Conservation (phyloP, 371 early-diverging fungal species). For the Apophysomyces trapeziformis region DNA sequence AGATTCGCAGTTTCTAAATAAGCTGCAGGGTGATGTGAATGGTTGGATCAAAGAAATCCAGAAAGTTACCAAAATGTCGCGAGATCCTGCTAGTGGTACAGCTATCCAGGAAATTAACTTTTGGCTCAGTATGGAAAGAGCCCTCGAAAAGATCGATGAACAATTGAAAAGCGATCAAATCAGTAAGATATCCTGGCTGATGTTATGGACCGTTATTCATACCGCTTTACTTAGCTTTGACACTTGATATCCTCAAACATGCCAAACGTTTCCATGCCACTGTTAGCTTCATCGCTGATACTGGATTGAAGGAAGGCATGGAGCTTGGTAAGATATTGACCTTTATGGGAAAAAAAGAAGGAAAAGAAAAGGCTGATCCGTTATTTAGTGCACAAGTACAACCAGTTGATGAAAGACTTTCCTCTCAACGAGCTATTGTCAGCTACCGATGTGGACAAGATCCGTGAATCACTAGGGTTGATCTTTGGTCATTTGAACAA, state of each 20-base stretch:
- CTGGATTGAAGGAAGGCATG: slow-evolving; percentile 93
- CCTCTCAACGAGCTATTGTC: slow-evolving; percentile 95
- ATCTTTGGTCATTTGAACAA: slow-evolving; percentile 96
- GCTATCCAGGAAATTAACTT: slow-evolving; percentile 98
- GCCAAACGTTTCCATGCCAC: slow-evolving; percentile 99
- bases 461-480: slow-evolving; percentile 76
- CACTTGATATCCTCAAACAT: slow-evolving; percentile 92
- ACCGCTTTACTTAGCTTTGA: slow-evolving; percentile 60
- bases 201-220: background rate
- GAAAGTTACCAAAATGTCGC: slow-evolving; percentile 93
- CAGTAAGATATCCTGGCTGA: slow-evolving; percentile 42
- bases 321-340: slow-evolving; percentile 64
- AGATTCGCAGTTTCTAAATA: slow-evolving; percentile 91
- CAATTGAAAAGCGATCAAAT: slow-evolving; percentile 94
- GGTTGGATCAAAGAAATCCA: slow-evolving; percentile 99
- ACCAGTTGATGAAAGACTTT: slow-evolving; percentile 98
- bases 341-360: background rate
- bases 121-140: slow-evolving; percentile 97
- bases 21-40: slow-evolving; percentile 94
- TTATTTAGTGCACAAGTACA: slow-evolving; percentile 85
- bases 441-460: slow-evolving; percentile 89
- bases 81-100: slow-evolving; percentile 92
- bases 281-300: slow-evolving; percentile 97
- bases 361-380: background rate
- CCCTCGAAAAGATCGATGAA: slow-evolving; percentile 91